A percentile compares a stretch with the other conserved stretches of the same genome.
These are phyloP conservation scores for Xylaria digitata DNA, from an alignment of 2,329 filamentous ascomycete genomes.

Conservation along the genomic window DNA sequence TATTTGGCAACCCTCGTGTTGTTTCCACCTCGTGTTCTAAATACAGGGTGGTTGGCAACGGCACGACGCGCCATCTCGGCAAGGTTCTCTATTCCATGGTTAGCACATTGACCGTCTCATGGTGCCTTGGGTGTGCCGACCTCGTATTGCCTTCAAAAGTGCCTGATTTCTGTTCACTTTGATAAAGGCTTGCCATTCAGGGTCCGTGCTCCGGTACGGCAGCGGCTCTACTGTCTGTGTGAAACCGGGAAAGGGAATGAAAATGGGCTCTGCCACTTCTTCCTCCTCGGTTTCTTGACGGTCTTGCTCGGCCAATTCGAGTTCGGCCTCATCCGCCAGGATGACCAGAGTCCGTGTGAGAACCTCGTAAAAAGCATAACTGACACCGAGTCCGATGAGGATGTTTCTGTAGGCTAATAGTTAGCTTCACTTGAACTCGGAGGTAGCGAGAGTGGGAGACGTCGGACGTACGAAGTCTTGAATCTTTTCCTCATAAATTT, in stretches of 20 bases:
- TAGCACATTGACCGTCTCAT: conserved; percentile 15
- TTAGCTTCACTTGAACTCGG: conserved; percentile 5
- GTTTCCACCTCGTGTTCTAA: conserved; percentile 60
- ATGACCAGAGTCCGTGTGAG: conserved; percentile 58
- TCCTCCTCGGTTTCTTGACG: conserved; percentile 55
- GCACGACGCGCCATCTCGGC: conserved; percentile 56
- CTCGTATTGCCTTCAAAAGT: conserved; percentile 59
- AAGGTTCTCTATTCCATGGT: conserved; percentile 55
- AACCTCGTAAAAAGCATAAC: conserved; percentile 54
- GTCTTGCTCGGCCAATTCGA: conserved; percentile 58
- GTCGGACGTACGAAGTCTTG: conserved; percentile 41
- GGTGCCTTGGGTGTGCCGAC: conserved; percentile 51
- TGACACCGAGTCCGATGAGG: conserved; percentile 51
- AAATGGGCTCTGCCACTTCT: conserved; percentile 60
- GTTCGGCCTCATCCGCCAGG: conserved; percentile 57
- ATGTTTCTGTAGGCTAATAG: conserved; percentile 37
- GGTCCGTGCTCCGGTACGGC: conserved; percentile 67
- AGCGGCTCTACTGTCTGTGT: conserved; percentile 59
- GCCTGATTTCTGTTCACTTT: conserved; percentile 66
- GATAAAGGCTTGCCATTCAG: conserved; percentile 72
- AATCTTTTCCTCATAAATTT: conserved; percentile 46
- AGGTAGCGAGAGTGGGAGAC: neutral
- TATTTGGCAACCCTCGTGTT: conserved; percentile 61
- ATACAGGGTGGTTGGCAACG: conserved; percentile 56
- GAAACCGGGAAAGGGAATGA: conserved; percentile 72